Percentiles rank a stretch among this genome's conserved stretches.
These are phyloP conservation scores for Picochlorum sp. DNA, from an alignment of 139 green algal genomes.

Conservation along the genomic window DNA sequence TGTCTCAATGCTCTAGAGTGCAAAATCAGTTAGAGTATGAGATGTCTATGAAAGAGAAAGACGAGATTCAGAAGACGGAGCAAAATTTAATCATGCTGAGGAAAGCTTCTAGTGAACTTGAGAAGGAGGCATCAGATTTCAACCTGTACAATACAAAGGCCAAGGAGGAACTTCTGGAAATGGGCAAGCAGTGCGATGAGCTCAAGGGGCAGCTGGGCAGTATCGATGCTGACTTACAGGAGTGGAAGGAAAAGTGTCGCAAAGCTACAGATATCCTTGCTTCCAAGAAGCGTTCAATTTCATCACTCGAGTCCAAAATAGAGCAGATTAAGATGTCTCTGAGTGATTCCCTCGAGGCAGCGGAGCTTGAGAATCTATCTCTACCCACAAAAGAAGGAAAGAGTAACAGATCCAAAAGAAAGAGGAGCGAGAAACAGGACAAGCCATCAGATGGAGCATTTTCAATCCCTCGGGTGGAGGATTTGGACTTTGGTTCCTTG, in stretches of 20 bases:
- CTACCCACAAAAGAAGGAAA: neutral
- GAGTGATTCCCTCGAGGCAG: conserved; percentile 29
- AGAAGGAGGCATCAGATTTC: conserved; percentile 16
- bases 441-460: conserved; percentile 8
- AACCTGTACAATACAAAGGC: neutral
- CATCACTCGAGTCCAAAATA: conserved; percentile 3
- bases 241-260: conserved; percentile 19
- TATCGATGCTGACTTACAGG: conserved; percentile 1
- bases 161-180: conserved; percentile 23
- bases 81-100: conserved; percentile 6
- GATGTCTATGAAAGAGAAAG: conserved; percentile 10
- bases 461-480: conserved; percentile 22
- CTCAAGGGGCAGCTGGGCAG: conserved; percentile 23
- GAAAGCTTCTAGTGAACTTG: conserved; percentile 14
- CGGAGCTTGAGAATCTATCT: conserved; percentile 35
- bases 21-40: conserved; percentile 69
- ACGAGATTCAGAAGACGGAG: conserved; percentile 22
- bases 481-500: conserved; percentile 13
- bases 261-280: conserved; percentile 11
- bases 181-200: conserved; percentile 7
- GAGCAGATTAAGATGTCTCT: conserved; percentile 20
- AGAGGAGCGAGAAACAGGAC: conserved; percentile 2
- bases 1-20: conserved; percentile 26
- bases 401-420: conserved; percentile 5
- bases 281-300: conserved; percentile 28